These are phyloP conservation scores for Leccinum barrowsii DNA, from an alignment of 768 basidiomycete species.

Conservation along the genomic window DNA sequence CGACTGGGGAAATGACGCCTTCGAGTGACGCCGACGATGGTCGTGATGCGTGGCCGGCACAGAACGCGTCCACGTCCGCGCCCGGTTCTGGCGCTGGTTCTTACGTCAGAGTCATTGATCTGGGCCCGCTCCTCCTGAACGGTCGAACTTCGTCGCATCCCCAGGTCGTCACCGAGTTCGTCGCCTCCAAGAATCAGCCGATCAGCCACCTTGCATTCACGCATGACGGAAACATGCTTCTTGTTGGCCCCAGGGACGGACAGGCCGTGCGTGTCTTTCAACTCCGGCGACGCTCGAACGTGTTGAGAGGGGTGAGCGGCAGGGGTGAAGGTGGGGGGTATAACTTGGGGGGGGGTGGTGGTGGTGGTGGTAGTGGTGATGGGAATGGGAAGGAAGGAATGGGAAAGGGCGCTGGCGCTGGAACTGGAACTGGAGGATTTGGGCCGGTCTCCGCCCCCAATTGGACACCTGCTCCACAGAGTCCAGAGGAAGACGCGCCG, in stretches of 20 bases:
- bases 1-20: constrained; percentile 10
- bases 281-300: constrained; percentile 28
- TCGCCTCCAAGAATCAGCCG: constrained; percentile 44
- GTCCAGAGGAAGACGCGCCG: constrained; percentile 26
- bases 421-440: not conserved
- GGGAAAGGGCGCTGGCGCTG: not conserved
- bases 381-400: not conserved
- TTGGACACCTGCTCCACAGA: not conserved
- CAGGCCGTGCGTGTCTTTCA: constrained; percentile 50
- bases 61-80: not conserved
- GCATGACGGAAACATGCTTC: constrained; percentile 48
- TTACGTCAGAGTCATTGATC: constrained; percentile 57
- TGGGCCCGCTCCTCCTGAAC: constrained; percentile 36
- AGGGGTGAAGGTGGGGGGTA: not conserved
- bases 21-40: constrained; percentile 12
- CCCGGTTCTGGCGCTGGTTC: constrained; percentile 31
- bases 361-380: not conserved
- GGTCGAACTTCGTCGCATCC: constrained; percentile 20
- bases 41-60: constrained; percentile 3
- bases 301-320: constrained; percentile 13
- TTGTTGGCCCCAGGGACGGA: constrained; percentile 53
- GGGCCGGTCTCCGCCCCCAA: not conserved
- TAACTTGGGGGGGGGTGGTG: not conserved
- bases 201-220: constrained; percentile 50
- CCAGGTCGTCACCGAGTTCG: constrained; percentile 44